Conservation (phyloP, 371 early-diverging fungal species). For the Mortierella sp. region DNA sequence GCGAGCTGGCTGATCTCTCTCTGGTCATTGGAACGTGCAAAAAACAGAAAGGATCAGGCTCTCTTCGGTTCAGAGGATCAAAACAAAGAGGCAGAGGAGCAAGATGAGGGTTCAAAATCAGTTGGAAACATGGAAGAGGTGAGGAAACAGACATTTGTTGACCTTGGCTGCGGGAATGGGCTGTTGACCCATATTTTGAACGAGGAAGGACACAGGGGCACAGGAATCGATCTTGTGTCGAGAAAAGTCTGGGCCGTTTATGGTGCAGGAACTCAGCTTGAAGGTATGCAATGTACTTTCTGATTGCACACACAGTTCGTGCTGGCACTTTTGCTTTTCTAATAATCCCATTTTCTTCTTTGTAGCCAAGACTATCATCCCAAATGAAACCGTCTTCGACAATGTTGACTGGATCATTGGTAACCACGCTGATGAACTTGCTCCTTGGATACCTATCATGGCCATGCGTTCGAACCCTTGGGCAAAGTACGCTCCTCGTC, state of each 20-base stretch:
- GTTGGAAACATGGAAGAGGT: background rate
- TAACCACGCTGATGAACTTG: slow-evolving; percentile 92
- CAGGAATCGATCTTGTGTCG: slow-evolving; percentile 80
- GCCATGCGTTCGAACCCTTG: slow-evolving; percentile 69
- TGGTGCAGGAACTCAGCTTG: slow-evolving; percentile 27
- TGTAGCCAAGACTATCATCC: slow-evolving; percentile 70
- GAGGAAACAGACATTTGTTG: slow-evolving; percentile 73
- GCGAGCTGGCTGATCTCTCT: slow-evolving; percentile 82
- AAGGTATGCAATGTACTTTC: slow-evolving; percentile 23
- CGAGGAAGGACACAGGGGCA: slow-evolving; percentile 83
- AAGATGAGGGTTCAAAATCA: slow-evolving; percentile 1
- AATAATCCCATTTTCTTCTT: too few species aligned
- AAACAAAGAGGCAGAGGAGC: background rate
- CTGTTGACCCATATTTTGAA: slow-evolving; percentile 80
- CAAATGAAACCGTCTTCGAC: slow-evolving; percentile 59
- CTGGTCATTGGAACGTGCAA: slow-evolving; percentile 68
- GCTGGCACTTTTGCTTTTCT: too few species aligned
- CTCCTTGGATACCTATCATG: slow-evolving; percentile 89
- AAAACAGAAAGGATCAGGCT: background rate
- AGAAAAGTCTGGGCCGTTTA: slow-evolving; percentile 82
- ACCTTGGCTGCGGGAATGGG: slow-evolving; percentile 95
- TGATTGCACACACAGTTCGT: too few species aligned
- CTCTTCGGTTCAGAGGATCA: background rate
- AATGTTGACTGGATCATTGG: slow-evolving; percentile 87
- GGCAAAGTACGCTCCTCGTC: slow-evolving; percentile 59